Percentiles rank a stretch among this genome's conserved stretches.
phyloP scores from a whole-genome alignment of 2,329 filamentous ascomycete species.

The Colletotrichum sublineola region DNA sequence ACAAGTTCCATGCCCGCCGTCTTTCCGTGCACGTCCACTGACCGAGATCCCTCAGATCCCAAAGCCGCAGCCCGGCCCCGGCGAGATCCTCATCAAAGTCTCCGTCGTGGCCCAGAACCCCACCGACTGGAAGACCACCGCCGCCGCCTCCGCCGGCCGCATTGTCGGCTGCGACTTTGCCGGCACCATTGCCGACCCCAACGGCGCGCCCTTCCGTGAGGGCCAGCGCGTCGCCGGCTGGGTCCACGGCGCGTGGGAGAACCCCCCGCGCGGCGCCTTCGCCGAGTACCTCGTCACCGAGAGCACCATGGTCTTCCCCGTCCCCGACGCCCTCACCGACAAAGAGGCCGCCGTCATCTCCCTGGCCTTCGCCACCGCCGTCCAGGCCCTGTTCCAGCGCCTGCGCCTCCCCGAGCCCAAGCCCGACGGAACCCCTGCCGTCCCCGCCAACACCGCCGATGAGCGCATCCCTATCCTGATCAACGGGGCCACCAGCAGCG shows the following conservation, averaged over 20 bases:
- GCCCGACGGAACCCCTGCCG: neutral
- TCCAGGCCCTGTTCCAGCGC: slow-evolving; percentile 39
- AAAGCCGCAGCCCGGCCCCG: slow-evolving; percentile 47
- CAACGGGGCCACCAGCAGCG: slow-evolving; percentile 47
- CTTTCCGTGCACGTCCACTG: neutral
- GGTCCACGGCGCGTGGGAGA: slow-evolving; percentile 48
- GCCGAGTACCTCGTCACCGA: slow-evolving; percentile 40
- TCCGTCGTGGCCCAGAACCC: slow-evolving; percentile 52
- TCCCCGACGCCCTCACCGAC: slow-evolving; percentile 23
- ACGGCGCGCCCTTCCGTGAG: slow-evolving; percentile 48
- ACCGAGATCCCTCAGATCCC: slow-evolving; percentile 35
- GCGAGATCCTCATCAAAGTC: slow-evolving; percentile 52
- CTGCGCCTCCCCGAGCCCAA: slow-evolving; percentile 25
- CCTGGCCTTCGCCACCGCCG: slow-evolving; percentile 31
- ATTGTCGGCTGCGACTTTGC: slow-evolving; percentile 53
- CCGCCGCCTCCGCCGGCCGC: slow-evolving; percentile 44
- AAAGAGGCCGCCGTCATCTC: slow-evolving; percentile 31
- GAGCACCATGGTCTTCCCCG: slow-evolving; percentile 35
- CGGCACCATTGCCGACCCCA: slow-evolving; percentile 49
- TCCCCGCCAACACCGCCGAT: neutral
- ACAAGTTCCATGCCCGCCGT: neutral
- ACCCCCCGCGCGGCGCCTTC: slow-evolving; percentile 39
- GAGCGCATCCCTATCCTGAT: slow-evolving; percentile 44
- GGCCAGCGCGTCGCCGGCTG: slow-evolving; percentile 53
- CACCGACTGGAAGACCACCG: slow-evolving; percentile 51